Evolutionary conservation across 352 stramenopile species (phyloP).

Genomic region (Thraustotheca clavata): DNA sequence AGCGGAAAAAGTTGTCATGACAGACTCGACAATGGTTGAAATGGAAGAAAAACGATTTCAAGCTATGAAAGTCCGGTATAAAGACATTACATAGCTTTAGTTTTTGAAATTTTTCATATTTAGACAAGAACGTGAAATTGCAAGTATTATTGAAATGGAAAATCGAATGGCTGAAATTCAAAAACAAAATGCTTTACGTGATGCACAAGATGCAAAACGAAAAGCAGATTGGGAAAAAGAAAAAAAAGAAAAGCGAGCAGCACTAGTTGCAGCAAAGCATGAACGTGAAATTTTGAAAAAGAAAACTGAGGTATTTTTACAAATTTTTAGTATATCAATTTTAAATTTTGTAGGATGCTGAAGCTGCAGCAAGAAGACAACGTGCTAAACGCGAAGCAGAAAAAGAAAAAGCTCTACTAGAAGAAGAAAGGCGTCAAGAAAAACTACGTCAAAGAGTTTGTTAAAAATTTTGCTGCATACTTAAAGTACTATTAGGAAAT

Average conservation of each 20-base stretch:
- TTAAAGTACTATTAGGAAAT: conserved; percentile 26
- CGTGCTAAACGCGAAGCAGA: conserved; percentile 42
- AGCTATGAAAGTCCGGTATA: conserved; percentile 46
- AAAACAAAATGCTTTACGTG: conserved; percentile 44
- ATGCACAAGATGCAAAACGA: conserved; percentile 39
- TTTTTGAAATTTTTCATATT: background rate
- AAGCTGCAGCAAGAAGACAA: conserved; percentile 35
- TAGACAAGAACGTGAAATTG: conserved; percentile 57
- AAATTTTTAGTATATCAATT: background rate
- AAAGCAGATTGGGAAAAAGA: conserved; percentile 58
- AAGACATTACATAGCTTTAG: background rate
- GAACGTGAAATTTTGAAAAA: conserved; percentile 52
- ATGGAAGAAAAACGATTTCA: conserved; percentile 52
- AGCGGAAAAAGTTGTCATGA: conserved; percentile 21
- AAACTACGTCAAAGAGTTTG: conserved; percentile 26
- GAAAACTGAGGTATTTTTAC: conserved; percentile 29
- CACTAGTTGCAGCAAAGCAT: conserved; percentile 49
- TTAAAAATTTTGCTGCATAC: background rate
- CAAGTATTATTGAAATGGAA: conserved; percentile 69
- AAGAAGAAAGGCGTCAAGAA: conserved; percentile 36
- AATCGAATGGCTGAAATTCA: conserved; percentile 58
- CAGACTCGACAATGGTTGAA: conserved; percentile 47
- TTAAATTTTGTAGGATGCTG: conserved; percentile 27
- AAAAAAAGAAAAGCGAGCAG: conserved; percentile 32
- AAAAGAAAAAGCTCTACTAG: conserved; percentile 32